A percentile compares a stretch with the other conserved stretches of the same genome.
These are phyloP conservation scores for Rauvolfia tetraphylla DNA, from an alignment of 257 asterid species.

Conservation along the genomic window DNA sequence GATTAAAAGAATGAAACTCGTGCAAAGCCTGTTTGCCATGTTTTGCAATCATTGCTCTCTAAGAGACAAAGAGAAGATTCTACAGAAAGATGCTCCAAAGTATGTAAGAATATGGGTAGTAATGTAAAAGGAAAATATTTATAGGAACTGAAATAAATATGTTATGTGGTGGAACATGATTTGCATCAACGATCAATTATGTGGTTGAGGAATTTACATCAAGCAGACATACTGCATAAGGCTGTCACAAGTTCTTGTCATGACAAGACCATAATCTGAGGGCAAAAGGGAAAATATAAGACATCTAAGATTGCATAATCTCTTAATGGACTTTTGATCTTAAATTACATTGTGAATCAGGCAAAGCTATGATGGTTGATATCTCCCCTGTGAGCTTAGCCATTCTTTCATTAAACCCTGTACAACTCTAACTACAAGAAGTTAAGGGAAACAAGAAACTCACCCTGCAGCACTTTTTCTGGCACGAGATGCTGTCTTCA, in stretches of 20 bases:
- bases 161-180: too few species aligned
- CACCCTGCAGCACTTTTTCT: conserved; percentile 99
- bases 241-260: too few species aligned
- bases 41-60: not conserved
- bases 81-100: not conserved
- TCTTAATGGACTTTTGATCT: not conserved
- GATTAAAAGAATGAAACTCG: too few species aligned
- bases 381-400: not conserved
- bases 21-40: not conserved
- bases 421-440: conserved; percentile 8
- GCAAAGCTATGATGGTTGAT: not conserved
- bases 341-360: not conserved
- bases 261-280: too few species aligned
- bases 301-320: not conserved
- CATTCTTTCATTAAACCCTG: not conserved
- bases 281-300: not conserved
- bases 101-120: too few species aligned
- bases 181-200: too few species aligned
- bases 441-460: conserved; percentile 21
- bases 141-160: not conserved
- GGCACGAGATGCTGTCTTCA: conserved; percentile 96
- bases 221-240: too few species aligned
- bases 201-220: too few species aligned
- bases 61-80: not conserved
- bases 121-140: not conserved